phyloP scores from a whole-genome alignment of 2,329 filamentous ascomycete species.

The Aspergillus neoniger region DNA sequence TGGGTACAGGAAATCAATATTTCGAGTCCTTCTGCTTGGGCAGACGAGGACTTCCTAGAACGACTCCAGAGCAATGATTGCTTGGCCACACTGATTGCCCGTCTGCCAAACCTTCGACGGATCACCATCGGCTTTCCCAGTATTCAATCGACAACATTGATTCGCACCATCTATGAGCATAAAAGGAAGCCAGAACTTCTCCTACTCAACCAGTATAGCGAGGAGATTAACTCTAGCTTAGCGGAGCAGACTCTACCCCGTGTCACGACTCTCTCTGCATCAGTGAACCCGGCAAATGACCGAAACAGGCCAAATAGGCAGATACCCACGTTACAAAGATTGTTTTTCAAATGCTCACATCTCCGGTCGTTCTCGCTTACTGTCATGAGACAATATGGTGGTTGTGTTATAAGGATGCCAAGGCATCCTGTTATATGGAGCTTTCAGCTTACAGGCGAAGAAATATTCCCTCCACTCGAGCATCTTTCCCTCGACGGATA shows the following conservation, averaged over 20 bases:
- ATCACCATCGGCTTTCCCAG: neutral
- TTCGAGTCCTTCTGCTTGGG: neutral
- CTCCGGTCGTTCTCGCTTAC: neutral
- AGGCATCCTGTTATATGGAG: neutral
- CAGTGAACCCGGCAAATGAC: neutral
- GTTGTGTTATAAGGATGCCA: neutral
- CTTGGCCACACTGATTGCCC: neutral
- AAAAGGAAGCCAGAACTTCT: neutral
- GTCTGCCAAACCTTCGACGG: neutral
- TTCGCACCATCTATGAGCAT: neutral
- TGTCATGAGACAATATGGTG: neutral
- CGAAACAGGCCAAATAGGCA: neutral
- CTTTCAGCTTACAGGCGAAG: neutral
- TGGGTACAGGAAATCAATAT: neutral
- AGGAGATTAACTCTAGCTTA: neutral
- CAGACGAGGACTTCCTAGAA: neutral
- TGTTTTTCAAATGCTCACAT: neutral
- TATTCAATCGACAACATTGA: neutral
- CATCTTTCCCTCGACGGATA: neutral
- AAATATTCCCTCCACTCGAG: neutral
- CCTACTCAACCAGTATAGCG: neutral
- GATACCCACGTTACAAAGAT: neutral
- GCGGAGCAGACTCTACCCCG: neutral
- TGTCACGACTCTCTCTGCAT: neutral
- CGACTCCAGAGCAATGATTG: neutral